phyloP scores from a whole-genome alignment of 2,329 filamentous ascomycete genomes.

The Mycosphaerella arachidis region DNA sequence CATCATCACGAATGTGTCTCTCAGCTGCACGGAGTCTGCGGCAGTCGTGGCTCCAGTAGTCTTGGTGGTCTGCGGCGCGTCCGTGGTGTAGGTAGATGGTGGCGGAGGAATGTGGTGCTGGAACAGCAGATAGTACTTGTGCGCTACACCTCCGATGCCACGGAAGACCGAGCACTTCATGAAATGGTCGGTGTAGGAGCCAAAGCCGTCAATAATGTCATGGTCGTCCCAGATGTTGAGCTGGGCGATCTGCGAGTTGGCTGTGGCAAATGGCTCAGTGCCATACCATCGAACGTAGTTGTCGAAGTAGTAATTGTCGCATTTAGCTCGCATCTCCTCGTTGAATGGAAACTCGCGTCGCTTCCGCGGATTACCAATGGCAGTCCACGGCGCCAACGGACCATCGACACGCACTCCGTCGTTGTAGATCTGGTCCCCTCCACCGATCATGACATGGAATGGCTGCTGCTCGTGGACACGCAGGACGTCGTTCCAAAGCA shows the following conservation, averaged over 20 bases:
- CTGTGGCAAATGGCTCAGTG: conserved; percentile 57
- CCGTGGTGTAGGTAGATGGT: conserved; percentile 77
- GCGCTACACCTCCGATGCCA: conserved; percentile 57
- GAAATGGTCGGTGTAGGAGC: conserved; percentile 63
- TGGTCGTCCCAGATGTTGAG: conserved; percentile 64
- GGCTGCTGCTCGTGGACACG: conserved; percentile 56
- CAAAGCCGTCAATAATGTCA: conserved; percentile 64
- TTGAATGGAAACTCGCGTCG: conserved; percentile 57
- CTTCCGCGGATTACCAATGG: conserved; percentile 57
- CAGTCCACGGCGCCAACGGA: conserved; percentile 65
- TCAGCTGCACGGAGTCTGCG: conserved; percentile 66
- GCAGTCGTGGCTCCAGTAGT: conserved; percentile 43
- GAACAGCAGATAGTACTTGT: conserved; percentile 59
- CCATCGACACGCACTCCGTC: conserved; percentile 78
- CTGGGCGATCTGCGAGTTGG: conserved; percentile 59
- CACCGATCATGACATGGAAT: conserved; percentile 73
- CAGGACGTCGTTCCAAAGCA: conserved; percentile 61
- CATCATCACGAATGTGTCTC: conserved; percentile 67
- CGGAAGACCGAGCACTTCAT: conserved; percentile 63
- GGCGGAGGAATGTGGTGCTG: conserved; percentile 79
- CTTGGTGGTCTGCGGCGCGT: conserved; percentile 54
- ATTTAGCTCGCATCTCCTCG: conserved; percentile 58
- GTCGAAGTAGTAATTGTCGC: conserved; percentile 59
- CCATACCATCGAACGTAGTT: conserved; percentile 66
- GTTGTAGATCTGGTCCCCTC: conserved; percentile 80